Evolutionary conservation across 2,329 filamentous ascomycete species (phyloP).

Genomic region (Penicillium olsonii): DNA sequence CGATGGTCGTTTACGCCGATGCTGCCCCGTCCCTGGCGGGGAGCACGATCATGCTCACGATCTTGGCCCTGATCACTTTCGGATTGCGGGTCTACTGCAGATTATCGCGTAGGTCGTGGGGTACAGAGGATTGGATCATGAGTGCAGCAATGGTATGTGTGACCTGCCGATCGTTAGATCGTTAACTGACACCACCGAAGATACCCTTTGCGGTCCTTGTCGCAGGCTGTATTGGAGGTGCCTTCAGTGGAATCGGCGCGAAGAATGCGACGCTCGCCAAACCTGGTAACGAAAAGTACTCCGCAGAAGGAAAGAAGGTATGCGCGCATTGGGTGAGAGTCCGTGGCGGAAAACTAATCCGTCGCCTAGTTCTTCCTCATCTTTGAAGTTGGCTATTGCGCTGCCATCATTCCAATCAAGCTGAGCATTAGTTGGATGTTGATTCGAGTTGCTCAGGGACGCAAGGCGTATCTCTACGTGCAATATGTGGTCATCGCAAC

Average conservation of each 20-base stretch:
- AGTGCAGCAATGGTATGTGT: slow-evolving; percentile 21
- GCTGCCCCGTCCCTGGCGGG: slow-evolving; percentile 21
- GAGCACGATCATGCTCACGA: slow-evolving; percentile 24
- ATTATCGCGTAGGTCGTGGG: slow-evolving; percentile 21
- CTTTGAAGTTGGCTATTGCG: slow-evolving; percentile 30
- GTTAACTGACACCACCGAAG: slow-evolving; percentile 11
- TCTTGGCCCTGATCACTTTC: slow-evolving; percentile 18
- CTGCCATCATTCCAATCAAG: slow-evolving; percentile 29
- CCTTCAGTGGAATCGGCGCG: slow-evolving; percentile 27
- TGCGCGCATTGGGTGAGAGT: background rate
- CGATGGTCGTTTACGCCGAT: slow-evolving; percentile 23
- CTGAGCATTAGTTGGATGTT: slow-evolving; percentile 31
- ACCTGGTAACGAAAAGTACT: slow-evolving; percentile 20
- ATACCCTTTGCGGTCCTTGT: slow-evolving; percentile 21
- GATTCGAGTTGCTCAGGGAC: slow-evolving; percentile 25
- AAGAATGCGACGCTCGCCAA: slow-evolving; percentile 13
- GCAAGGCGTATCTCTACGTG: slow-evolving; percentile 22
- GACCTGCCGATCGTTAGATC: background rate
- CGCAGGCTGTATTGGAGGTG: slow-evolving; percentile 23
- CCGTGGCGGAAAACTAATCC: background rate
- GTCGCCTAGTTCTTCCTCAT: slow-evolving; percentile 24
- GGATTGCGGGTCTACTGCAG: slow-evolving; percentile 22
- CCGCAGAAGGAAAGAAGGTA: slow-evolving; percentile 21
- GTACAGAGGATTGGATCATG: slow-evolving; percentile 28
- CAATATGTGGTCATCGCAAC: slow-evolving; percentile 22